phyloP scores from a whole-genome alignment of 331 rosid genomes.

The Dryas integrifolia region DNA sequence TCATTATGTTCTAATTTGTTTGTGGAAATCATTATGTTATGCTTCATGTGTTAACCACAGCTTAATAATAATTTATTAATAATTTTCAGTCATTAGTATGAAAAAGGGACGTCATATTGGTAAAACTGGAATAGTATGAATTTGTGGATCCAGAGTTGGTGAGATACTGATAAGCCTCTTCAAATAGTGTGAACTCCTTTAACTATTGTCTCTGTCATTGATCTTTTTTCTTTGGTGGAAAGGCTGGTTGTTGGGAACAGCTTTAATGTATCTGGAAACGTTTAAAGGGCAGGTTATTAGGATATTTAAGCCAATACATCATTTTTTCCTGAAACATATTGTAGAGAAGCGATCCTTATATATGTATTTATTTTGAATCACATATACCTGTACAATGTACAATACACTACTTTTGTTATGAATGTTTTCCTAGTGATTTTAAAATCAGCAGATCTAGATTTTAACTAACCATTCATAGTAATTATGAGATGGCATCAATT shows the following conservation, averaged over 20 bases:
- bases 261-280: neutral
- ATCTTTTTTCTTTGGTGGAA: neutral
- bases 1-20: neutral
- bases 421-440: neutral
- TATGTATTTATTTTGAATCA: neutral
- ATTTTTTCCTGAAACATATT: neutral
- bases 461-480: neutral
- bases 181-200: neutral
- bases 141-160: neutral
- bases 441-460: neutral
- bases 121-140: neutral
- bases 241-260: constrained; percentile 6
- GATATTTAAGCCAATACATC: neutral
- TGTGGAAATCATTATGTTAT: neutral
- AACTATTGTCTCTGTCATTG: neutral
- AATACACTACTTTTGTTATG: neutral
- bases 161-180: neutral
- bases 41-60: neutral
- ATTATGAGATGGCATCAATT: neutral
- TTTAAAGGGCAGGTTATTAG: neutral
- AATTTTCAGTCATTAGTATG: neutral
- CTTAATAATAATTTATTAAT: neutral
- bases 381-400: neutral
- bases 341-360: neutral
- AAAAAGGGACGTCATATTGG: neutral